Evolutionary conservation across 495 filamentous ascomycete species (phyloP), one percentile per base, ranked within the genome.

Genomic region (Aspergillus hancockii): DNA sequence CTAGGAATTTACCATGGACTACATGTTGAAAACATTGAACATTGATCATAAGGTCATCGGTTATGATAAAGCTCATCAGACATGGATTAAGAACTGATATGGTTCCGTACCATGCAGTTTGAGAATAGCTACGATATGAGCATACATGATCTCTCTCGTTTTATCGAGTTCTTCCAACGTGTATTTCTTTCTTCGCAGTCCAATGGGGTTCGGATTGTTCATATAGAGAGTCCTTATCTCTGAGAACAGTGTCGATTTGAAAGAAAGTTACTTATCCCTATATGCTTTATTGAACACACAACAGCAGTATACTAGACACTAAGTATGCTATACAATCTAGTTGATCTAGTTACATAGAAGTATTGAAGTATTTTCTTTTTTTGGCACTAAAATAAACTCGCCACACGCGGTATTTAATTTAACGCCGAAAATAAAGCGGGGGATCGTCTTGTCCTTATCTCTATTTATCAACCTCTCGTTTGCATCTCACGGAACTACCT

Each of bases 1-100:
- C 3, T 49, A 84, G 82, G 79, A 78, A 10, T 90, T 90, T 64
- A 89, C 86, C 5, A 88, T 91, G 85, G 83, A 80, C 40, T 83
- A 83, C 78, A 90, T 91, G 88, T 76, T 91, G 4, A 80, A 80
- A 61, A 85, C 76, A 45, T 71, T 90, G 21, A 85, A 88, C 64
- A 83, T 91, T 61, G 86, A 89, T 47, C 71, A 83, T 21, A 73
- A 77, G 30, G 55, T 82, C 3, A 88, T 91, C 61, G 88, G 88
- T 2, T 90, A 82, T 64, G 85, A 90, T 67, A 70, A 71, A 36
- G 63, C 61, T 4, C 61, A 65, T 43, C 80, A 86, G 65, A 71
- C 72, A 61, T 90, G 88, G 88, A 72, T 75, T 34, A 71, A 64
- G 50, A 51, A 49, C 10, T 67, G 12, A 40, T 13, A 3, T 45